Conservation (phyloP, 768 basidiomycete genomes). For the Termitomyces sp. region DNA sequence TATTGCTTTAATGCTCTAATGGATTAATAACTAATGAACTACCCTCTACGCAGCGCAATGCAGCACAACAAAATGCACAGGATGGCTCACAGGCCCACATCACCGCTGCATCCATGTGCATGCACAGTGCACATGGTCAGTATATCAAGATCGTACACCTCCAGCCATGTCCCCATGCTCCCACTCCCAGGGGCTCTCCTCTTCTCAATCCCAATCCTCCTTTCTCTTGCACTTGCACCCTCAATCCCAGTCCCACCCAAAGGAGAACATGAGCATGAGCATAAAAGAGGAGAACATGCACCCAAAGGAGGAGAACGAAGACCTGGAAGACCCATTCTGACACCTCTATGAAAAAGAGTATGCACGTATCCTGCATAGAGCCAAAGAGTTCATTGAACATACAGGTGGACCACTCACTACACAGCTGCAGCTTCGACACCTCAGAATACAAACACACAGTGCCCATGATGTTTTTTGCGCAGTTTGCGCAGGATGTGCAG, state of each 20-base stretch:
- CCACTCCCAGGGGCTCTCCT: too few relatives aligned
- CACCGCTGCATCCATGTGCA: slow-evolving; percentile 81
- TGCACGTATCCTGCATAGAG: slow-evolving; percentile 55
- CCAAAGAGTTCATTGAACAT: slow-evolving; percentile 61
- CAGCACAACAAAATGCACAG: too few relatives aligned
- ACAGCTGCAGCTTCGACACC: slow-evolving; percentile 91
- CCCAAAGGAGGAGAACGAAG: too few relatives aligned
- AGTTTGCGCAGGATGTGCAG: slow-evolving; percentile 71
- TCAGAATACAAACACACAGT: slow-evolving; percentile 94
- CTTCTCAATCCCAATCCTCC: too few relatives aligned
- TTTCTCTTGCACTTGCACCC: too few relatives aligned
- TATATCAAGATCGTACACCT: slow-evolving; percentile 86
- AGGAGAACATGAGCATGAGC: too few relatives aligned
- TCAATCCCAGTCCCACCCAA: too few relatives aligned
- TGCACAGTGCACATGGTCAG: slow-evolving; percentile 81
- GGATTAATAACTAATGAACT: too few relatives aligned
- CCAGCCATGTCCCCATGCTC: slow-evolving; percentile 51
- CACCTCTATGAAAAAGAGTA: slow-evolving; percentile 67
- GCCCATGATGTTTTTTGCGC: slow-evolving; percentile 79
- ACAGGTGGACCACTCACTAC: slow-evolving; percentile 49
- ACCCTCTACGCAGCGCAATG: too few relatives aligned
- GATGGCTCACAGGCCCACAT: slow-evolving; percentile 77
- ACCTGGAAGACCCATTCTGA: too few relatives aligned
- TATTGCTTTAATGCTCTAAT: too few relatives aligned
- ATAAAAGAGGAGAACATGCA: too few relatives aligned